Evolutionary conservation across 192 early-diverging fungal species (phyloP), one percentile per base, ranked within the genome.

Genomic region (Geranomyces michiganensis): DNA sequence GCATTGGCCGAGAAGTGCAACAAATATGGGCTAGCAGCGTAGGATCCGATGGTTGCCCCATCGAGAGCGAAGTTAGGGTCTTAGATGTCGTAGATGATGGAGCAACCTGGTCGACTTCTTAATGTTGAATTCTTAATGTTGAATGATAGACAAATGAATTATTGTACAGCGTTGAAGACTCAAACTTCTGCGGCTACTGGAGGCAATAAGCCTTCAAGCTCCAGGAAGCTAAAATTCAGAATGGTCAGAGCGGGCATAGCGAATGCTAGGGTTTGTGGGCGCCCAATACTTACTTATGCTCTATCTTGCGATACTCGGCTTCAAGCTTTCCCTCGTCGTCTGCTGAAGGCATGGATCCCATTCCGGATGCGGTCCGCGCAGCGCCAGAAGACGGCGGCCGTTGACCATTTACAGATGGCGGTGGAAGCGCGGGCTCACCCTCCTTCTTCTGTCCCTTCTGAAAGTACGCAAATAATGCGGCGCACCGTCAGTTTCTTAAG

Each of bases 1-100:
- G 76, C 30, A 96, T 98, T 60, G 95, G 94, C 6, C 64, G 76
- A 22, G 73, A 78, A 47, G 85, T 91, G 2, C 77, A 85, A 68
- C 77, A 82, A 13, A 84, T 91, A n/a, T 92, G 91, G 70, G 71
- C 74, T 17, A 62, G 79, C 12, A 62, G 77, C 45, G 74, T 75
- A 27, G 88, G 85, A n/a, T 79, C 80, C 17, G 86, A 84, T 60
- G 82, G 80, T 13, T 33, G 64, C 0, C 59, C 67, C 5, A 78
- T 88, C 32, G 79, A 87, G 0, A 69, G 73, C 46, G 59, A 63
- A 19, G 33, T 45, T 0, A 22, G 32, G 46, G 48, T 75, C 1
- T 32, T 75, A 74, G 88, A 91, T 47, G 78, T 91, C n/a, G 82
- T 82, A 21, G 66, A 82, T 9, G 81, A 81, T 29, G 90, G 90